A percentile compares a stretch with the other conserved stretches of the same genome.
Evolutionary conservation across 495 filamentous ascomycete genomes (phyloP).

Genomic region (Oidiodendron maius): DNA sequence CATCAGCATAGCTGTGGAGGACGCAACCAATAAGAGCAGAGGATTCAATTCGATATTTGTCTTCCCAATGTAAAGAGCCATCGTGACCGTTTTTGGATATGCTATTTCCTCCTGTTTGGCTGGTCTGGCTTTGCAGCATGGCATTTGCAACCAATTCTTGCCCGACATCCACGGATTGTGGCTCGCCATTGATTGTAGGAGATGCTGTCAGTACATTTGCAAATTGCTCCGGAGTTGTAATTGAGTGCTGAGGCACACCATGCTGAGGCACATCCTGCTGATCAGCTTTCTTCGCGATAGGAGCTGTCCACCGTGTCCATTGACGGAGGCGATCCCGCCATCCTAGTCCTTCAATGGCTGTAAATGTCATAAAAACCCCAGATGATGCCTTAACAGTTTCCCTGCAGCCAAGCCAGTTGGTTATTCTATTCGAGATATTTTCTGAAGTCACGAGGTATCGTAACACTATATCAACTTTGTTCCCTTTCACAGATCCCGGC

Average conservation of each 20-base stretch:
- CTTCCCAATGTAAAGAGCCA: neutral
- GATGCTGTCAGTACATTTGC: neutral
- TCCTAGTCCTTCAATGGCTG: constrained; percentile 17
- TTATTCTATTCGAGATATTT: constrained; percentile 14
- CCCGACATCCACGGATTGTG: neutral
- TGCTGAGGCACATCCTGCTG: too few relatives aligned
- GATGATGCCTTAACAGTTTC: neutral
- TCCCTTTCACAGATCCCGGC: constrained; percentile 1
- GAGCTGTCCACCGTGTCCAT: constrained; percentile 33
- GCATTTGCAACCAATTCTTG: neutral
- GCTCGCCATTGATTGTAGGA: neutral
- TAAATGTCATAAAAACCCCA: constrained; percentile 9
- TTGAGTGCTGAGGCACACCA: neutral
- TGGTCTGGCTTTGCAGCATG: neutral
- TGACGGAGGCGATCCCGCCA: constrained; percentile 37
- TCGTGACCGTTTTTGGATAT: neutral
- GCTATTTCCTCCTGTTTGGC: neutral
- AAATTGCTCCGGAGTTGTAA: neutral
- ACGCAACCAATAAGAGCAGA: constrained; percentile 14
- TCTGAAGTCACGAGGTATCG: constrained; percentile 37
- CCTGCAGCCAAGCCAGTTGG: constrained; percentile 1
- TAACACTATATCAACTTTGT: constrained; percentile 28
- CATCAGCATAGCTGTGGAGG: constrained; percentile 2
- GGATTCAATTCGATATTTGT: neutral
- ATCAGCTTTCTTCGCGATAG: constrained; percentile 1